These are phyloP conservation scores for Staphylotrichum longicolle DNA, from an alignment of 495 filamentous ascomycete species.

Conservation along the genomic window DNA sequence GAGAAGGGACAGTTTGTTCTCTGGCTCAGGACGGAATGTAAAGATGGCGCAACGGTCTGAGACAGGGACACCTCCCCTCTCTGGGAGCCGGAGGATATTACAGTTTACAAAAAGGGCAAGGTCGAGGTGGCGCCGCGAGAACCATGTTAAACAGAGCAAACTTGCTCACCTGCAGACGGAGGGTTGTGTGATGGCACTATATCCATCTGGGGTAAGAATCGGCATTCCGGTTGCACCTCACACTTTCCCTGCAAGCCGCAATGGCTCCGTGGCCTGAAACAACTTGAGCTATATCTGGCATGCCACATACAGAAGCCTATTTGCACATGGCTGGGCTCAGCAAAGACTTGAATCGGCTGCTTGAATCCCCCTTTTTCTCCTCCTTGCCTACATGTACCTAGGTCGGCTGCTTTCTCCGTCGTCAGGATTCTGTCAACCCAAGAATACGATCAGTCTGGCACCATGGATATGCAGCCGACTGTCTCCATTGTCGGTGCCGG, in stretches of 20 bases:
- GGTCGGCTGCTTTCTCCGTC: background rate
- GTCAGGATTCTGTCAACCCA: background rate
- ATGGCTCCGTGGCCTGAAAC: background rate
- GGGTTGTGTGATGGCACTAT: background rate
- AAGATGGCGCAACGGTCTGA: too few species aligned
- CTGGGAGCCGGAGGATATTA: too few species aligned
- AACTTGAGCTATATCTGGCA: background rate
- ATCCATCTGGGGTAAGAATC: background rate
- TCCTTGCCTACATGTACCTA: too few species aligned
- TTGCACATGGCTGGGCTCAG: too few species aligned
- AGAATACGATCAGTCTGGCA: background rate
- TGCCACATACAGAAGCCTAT: background rate
- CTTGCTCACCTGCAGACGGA: background rate
- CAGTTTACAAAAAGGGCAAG: too few species aligned
- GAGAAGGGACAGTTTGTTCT: too few species aligned
- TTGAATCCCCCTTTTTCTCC: too few species aligned
- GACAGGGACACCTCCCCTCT: too few species aligned
- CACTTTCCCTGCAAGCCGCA: background rate
- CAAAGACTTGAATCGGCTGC: too few species aligned
- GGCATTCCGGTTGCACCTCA: background rate
- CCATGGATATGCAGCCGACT: background rate
- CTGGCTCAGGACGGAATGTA: too few species aligned
- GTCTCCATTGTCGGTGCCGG: constrained; percentile 1
- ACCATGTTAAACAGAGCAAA: background rate
- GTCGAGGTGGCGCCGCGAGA: too few species aligned